Evolutionary conservation across 2,329 filamentous ascomycete genomes (phyloP).

Genomic region (Penicillium hesseltinei): DNA sequence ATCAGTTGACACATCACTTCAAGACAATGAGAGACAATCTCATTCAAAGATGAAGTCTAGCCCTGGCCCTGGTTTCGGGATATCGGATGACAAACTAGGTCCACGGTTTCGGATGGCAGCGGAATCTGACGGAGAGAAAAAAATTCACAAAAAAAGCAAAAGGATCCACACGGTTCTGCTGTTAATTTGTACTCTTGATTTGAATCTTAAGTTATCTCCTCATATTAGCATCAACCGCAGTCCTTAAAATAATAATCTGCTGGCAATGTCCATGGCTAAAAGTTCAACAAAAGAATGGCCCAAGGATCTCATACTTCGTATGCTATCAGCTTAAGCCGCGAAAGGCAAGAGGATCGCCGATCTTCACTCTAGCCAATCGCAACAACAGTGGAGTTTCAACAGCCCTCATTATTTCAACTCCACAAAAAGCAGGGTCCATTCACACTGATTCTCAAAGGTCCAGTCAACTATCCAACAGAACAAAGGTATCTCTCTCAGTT

Average conservation of each 20-base stretch:
- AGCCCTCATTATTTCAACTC: no score
- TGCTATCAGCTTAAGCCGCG: background rate
- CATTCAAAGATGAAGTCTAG: background rate
- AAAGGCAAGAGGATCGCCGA: background rate
- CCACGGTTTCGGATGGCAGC: slow-evolving; percentile 7
- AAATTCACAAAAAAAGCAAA: background rate
- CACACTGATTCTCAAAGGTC: background rate
- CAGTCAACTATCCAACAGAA: background rate
- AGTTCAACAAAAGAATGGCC: background rate
- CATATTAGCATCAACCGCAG: no score
- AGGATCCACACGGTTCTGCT: slow-evolving; percentile 1
- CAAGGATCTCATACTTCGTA: background rate
- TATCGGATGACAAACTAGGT: background rate
- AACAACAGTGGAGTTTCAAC: background rate
- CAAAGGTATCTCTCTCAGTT: background rate
- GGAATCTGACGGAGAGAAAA: background rate
- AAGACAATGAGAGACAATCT: background rate
- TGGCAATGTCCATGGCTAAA: background rate
- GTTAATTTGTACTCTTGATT: background rate
- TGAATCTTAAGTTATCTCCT: background rate
- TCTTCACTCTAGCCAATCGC: background rate
- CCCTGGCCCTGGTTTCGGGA: background rate
- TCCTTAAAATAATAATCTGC: background rate
- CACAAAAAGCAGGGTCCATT: background rate
- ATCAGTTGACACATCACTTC: background rate